These are phyloP conservation scores for Ploettnerulaceae sp. DNA, from an alignment of 2,329 filamentous ascomycete genomes.

Conservation along the genomic window DNA sequence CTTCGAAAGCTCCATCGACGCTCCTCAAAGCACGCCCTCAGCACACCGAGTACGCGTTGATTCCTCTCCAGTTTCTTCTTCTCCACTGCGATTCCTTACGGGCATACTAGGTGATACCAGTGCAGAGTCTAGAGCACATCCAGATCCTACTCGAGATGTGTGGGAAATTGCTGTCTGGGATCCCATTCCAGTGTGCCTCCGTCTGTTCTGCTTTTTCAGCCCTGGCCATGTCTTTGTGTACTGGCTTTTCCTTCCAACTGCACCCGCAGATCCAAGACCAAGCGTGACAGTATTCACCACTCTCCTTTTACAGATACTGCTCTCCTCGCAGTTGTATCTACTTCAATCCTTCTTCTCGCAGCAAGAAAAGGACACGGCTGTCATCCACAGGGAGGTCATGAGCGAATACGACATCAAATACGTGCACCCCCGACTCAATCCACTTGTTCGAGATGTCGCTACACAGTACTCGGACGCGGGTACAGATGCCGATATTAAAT, in stretches of 20 bases:
- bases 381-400: conserved; percentile 88
- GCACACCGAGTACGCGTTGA: conserved; percentile 85
- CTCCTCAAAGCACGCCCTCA: conserved; percentile 71
- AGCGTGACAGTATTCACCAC: conserved; percentile 83
- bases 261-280: conserved; percentile 69
- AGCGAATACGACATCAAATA: conserved; percentile 96
- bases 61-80: conserved; percentile 71
- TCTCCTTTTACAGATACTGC: conserved; percentile 66
- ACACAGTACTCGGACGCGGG: conserved; percentile 60
- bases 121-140: conserved; percentile 79
- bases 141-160: conserved; percentile 76
- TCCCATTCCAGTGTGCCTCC: conserved; percentile 75
- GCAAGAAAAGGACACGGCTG: conserved; percentile 75
- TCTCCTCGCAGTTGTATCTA: conserved; percentile 72
- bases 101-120: conserved; percentile 62
- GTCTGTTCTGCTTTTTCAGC: conserved; percentile 85
- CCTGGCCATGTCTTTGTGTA: conserved; percentile 91
- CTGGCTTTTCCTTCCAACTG: conserved; percentile 77
- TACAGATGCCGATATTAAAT: conserved; percentile 28
- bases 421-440: conserved; percentile 84
- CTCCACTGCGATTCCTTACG: conserved; percentile 71
- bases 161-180: conserved; percentile 97
- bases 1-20: conserved; percentile 81
- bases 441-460: conserved; percentile 69
- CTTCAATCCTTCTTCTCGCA: conserved; percentile 72